Conservation (phyloP, 2,329 filamentous ascomycete species). For the Neoarthrinium moseri region DNA sequence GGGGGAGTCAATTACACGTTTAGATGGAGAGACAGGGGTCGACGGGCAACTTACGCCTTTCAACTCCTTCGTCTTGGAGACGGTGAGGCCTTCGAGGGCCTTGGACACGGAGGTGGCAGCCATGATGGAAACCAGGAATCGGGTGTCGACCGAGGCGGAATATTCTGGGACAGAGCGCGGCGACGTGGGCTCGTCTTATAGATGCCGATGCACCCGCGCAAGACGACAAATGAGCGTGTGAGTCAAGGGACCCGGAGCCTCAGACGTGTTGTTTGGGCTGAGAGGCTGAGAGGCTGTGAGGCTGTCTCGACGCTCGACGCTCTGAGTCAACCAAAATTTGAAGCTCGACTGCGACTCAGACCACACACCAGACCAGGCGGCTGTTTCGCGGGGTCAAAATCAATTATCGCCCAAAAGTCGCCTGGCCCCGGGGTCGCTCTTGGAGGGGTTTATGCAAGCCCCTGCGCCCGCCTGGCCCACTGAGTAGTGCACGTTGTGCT, state of each 20-base stretch:
- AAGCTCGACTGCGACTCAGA: slow-evolving; percentile 1
- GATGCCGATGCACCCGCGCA: neutral
- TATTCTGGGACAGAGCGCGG: too few species aligned
- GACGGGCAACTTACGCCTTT: slow-evolving; percentile 4
- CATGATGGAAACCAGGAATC: slow-evolving; percentile 6
- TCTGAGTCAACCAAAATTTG: slow-evolving; percentile 8
- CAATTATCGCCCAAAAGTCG: neutral
- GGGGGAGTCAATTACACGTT: neutral
- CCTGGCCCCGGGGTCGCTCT: too few species aligned
- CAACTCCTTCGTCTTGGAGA: slow-evolving; percentile 9
- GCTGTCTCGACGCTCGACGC: neutral
- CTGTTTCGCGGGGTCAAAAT: slow-evolving; percentile 6
- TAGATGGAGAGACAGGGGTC: neutral
- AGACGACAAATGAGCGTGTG: neutral
- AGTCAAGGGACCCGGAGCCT: slow-evolving; percentile 4
- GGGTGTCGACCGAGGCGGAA: too few species aligned
- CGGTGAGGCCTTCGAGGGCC: slow-evolving; percentile 8
- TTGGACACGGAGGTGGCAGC: slow-evolving; percentile 9
- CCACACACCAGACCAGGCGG: too few species aligned
- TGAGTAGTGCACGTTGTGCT: too few species aligned
- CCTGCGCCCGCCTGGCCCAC: neutral
- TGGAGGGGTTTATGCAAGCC: neutral
- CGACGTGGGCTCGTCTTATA: too few species aligned
- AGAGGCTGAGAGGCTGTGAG: too few species aligned
- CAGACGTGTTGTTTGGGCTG: neutral